Evolutionary conservation across 345 rosid species (phyloP).

Genomic region (Anacardium occidentale): DNA sequence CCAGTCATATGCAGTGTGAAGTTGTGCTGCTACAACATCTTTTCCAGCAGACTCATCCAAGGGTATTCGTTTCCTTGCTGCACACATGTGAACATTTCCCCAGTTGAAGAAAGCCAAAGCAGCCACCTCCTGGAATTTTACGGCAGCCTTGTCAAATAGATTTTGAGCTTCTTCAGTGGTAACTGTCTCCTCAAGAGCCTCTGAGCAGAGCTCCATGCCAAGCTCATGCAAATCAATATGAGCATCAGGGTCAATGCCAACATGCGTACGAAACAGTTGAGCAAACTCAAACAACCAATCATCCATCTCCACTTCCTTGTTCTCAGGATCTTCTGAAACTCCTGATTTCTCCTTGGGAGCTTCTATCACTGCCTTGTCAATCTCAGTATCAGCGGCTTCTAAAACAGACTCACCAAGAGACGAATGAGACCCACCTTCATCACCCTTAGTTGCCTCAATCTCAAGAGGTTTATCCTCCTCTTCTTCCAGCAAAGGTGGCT

Average conservation of each 20-base stretch:
- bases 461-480: slow-evolving; percentile 70
- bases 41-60: slow-evolving; percentile 81
- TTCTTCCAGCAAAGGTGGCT: slow-evolving; percentile 69
- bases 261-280: slow-evolving; percentile 83
- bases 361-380: slow-evolving; percentile 48
- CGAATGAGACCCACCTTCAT: slow-evolving; percentile 51
- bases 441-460: slow-evolving; percentile 53
- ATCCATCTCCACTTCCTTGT: slow-evolving; percentile 90
- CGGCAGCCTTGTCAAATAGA: slow-evolving; percentile 88
- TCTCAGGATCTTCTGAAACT: slow-evolving; percentile 65
- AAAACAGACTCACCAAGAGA: slow-evolving; percentile 48
- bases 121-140: slow-evolving; percentile 96
- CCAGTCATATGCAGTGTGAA: slow-evolving; percentile 88
- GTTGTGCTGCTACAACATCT: slow-evolving; percentile 63
- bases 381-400: slow-evolving; percentile 52
- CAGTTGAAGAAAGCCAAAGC: slow-evolving; percentile 95
- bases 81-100: slow-evolving; percentile 99
- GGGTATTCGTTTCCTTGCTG: slow-evolving; percentile 94
- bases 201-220: slow-evolving; percentile 98
- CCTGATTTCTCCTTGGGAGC: slow-evolving; percentile 50
- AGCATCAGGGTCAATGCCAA: slow-evolving; percentile 94
- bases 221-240: slow-evolving; percentile 92
- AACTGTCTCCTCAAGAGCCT: slow-evolving; percentile 94
- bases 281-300: slow-evolving; percentile 99
- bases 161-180: slow-evolving; percentile 87